phyloP scores from a whole-genome alignment of 495 filamentous ascomycete genomes.

The Penicillium cataractarum region DNA sequence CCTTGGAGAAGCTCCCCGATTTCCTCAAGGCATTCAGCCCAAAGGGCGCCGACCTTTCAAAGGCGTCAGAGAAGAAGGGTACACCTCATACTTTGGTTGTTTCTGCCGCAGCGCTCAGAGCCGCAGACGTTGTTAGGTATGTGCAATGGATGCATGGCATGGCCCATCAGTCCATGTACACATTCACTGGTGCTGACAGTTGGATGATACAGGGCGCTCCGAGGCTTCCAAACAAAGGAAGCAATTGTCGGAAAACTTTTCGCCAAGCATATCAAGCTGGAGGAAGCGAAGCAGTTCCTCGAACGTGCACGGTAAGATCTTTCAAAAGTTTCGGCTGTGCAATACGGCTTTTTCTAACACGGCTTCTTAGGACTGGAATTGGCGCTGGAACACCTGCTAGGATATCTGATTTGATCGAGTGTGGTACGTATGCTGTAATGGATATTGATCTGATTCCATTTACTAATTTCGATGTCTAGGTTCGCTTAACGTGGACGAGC shows the following conservation, averaged over 20 bases:
- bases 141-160: conserved; percentile 3
- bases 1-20: conserved; percentile 68
- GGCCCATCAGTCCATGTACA: neutral
- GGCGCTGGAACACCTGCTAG: conserved; percentile 87
- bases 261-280: conserved; percentile 95
- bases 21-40: conserved; percentile 72
- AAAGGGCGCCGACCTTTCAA: conserved; percentile 51
- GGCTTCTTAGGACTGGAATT: conserved; percentile 66
- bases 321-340: neutral
- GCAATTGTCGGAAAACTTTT: conserved; percentile 86
- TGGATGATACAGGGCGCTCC: conserved; percentile 58
- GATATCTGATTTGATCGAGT: conserved; percentile 77
- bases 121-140: conserved; percentile 77
- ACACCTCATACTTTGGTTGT: conserved; percentile 86
- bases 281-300: conserved; percentile 80
- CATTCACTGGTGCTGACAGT: conserved; percentile 12
- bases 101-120: conserved; percentile 75
- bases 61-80: conserved; percentile 69
- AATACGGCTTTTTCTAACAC: conserved; percentile 19
- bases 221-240: conserved; percentile 76
- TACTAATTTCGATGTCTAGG: conserved; percentile 47
- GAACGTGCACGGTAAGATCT: conserved; percentile 56
- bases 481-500: conserved; percentile 64
- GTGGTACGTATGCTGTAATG: conserved; percentile 55
- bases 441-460: neutral